Evolutionary conservation across 202 grass and related monocot genomes (phyloP).

Genomic region (Cymbopogon flexuosus): DNA sequence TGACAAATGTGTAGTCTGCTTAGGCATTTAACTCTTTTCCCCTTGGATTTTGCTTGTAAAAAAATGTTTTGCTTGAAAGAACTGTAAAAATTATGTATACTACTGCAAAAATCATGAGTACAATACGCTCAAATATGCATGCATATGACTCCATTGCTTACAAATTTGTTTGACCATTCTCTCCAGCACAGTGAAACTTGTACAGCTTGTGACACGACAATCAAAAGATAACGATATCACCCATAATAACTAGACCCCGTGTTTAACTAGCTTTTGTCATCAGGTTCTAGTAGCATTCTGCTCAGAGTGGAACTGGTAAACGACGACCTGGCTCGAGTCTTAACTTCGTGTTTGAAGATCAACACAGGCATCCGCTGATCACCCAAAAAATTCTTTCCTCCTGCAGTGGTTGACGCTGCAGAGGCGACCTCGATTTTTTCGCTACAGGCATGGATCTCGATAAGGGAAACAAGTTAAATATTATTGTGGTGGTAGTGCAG

Average conservation of each 20-base stretch:
- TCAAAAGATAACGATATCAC: neutral
- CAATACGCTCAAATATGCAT: too few species aligned
- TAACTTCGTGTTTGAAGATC: neutral
- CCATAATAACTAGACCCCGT: neutral
- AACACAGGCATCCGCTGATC: neutral
- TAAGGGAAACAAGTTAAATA: neutral
- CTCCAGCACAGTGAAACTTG: too few species aligned
- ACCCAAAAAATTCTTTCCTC: neutral
- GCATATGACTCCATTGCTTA: too few species aligned
- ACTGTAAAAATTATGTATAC: too few species aligned
- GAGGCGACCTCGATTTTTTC: slow-evolving; percentile 6
- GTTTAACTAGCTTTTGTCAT: neutral
- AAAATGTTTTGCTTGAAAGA: too few species aligned
- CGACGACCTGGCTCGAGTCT: neutral
- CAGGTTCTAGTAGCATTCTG: neutral
- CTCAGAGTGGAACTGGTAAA: neutral
- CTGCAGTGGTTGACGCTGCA: neutral
- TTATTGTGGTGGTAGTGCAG: too few species aligned
- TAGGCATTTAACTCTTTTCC: too few species aligned
- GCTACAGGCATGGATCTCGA: neutral
- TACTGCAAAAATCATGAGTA: too few species aligned
- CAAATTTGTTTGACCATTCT: too few species aligned
- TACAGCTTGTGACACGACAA: too few species aligned
- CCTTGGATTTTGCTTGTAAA: too few species aligned
- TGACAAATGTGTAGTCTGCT: too few species aligned